These are phyloP conservation scores for Aspergillus intermedius DNA, from an alignment of 2,329 filamentous ascomycete genomes.

Conservation along the genomic window DNA sequence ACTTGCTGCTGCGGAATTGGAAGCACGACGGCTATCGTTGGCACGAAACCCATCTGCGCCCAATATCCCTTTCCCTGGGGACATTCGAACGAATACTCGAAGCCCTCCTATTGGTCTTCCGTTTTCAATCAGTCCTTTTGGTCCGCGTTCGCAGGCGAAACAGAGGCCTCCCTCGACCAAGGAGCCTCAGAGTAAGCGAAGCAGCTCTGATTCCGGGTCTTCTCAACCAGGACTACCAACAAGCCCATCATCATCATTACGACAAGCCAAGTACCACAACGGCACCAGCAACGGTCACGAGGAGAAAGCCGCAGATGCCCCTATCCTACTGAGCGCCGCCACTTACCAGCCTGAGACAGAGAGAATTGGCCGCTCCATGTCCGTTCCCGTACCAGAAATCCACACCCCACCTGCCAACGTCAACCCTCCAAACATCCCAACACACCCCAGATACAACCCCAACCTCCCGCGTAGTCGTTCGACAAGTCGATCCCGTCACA, in stretches of 20 bases:
- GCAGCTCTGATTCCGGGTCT: slow-evolving; percentile 34
- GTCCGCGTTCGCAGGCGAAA: slow-evolving; percentile 26
- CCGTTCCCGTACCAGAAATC: slow-evolving; percentile 28
- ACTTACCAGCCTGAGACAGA: slow-evolving; percentile 33
- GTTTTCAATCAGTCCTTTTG: slow-evolving; percentile 25
- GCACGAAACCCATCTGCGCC: slow-evolving; percentile 74
- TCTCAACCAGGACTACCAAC: slow-evolving; percentile 48
- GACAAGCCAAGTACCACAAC: slow-evolving; percentile 61
- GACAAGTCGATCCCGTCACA: slow-evolving; percentile 31
- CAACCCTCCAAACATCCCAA: slow-evolving; percentile 27
- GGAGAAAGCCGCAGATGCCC: slow-evolving; percentile 47
- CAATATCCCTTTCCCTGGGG: slow-evolving; percentile 67
- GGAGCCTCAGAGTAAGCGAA: slow-evolving; percentile 34
- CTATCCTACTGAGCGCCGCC: slow-evolving; percentile 30
- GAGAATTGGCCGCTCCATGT: slow-evolving; percentile 34
- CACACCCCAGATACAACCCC: slow-evolving; percentile 37
- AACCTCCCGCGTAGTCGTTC: slow-evolving; percentile 35
- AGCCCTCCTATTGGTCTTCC: slow-evolving; percentile 42
- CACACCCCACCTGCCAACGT: slow-evolving; percentile 12
- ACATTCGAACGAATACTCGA: slow-evolving; percentile 35
- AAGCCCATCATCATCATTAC: slow-evolving; percentile 88
- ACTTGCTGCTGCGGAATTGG: slow-evolving; percentile 73
- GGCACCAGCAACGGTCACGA: slow-evolving; percentile 26
- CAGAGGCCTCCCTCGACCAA: slow-evolving; percentile 29
- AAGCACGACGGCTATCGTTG: slow-evolving; percentile 78